A percentile compares a stretch with the other conserved stretches of the same genome.
Conservation (phyloP, 352 stramenopile species). For the Thraustotheca clavata region DNA sequence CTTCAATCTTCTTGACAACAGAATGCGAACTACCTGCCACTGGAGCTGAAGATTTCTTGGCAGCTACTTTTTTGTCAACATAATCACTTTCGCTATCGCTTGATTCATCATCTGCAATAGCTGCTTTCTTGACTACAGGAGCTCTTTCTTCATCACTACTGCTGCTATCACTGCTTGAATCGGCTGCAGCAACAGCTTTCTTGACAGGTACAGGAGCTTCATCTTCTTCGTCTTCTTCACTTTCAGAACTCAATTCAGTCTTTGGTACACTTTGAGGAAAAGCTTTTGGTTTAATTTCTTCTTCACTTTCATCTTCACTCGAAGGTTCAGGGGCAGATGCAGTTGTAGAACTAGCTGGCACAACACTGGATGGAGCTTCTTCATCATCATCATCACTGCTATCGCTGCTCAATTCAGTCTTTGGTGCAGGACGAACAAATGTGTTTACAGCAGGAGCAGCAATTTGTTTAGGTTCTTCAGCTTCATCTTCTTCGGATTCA, state of each 20-base stretch:
- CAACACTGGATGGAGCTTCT: background rate
- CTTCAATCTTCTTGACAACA: conserved; percentile 79
- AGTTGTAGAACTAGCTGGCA: background rate
- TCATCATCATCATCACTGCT: background rate
- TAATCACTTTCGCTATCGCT: conserved; percentile 7
- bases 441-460: background rate
- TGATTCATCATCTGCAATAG: background rate
- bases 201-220: background rate
- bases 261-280: background rate
- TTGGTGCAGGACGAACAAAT: background rate
- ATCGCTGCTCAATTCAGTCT: conserved; percentile 1
- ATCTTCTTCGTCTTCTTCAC: background rate
- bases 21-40: conserved; percentile 47
- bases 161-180: background rate
- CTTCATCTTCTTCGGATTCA: background rate
- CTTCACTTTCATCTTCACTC: background rate
- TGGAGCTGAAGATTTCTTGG: background rate
- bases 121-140: background rate
- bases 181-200: background rate
- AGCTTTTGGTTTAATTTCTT: background rate
- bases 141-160: background rate
- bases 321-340: background rate
- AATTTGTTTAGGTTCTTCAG: background rate
- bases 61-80: background rate
- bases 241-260: background rate